phyloP scores from a whole-genome alignment of 768 basidiomycete species.

The Tylopilus felleus region DNA sequence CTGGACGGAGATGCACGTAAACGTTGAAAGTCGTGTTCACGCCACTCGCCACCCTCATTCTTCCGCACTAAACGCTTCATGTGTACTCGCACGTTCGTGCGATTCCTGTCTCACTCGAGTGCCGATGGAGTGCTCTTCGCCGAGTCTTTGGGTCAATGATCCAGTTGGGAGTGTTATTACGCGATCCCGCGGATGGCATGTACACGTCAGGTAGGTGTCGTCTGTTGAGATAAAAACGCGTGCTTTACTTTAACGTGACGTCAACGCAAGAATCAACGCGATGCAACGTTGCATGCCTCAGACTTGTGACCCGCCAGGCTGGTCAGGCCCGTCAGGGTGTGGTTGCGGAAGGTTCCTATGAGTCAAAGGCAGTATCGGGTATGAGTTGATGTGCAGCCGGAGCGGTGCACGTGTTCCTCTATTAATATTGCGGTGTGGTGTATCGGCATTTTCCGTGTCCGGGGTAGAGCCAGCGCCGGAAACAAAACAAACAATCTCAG shows the following conservation, averaged over 20 bases:
- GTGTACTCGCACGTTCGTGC: no score
- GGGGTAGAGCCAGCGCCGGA: slow-evolving; percentile 33
- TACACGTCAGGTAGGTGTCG: not conserved
- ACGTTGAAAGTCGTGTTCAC: no score
- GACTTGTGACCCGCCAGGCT: not conserved
- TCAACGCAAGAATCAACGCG: no score
- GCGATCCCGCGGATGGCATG: not conserved
- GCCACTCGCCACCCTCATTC: not conserved
- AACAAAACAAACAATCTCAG: slow-evolving; percentile 32
- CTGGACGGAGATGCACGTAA: not conserved
- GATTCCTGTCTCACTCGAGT: not conserved
- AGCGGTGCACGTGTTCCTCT: not conserved
- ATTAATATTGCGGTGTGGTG: slow-evolving; percentile 4
- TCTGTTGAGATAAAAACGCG: not conserved
- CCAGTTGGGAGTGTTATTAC: no score
- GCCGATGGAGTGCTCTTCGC: no score
- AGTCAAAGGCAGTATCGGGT: slow-evolving; percentile 14
- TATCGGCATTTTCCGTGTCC: slow-evolving; percentile 28
- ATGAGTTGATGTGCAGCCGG: slow-evolving; percentile 10
- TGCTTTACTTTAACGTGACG: not conserved
- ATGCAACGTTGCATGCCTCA: not conserved
- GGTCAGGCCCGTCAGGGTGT: not conserved
- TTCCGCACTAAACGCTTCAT: not conserved
- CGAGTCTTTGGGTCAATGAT: no score
- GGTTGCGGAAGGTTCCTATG: not conserved